Evolutionary conservation across 1,139 yeast genomes (phyloP).

Genomic region (Kluyveromyces sp.): DNA sequence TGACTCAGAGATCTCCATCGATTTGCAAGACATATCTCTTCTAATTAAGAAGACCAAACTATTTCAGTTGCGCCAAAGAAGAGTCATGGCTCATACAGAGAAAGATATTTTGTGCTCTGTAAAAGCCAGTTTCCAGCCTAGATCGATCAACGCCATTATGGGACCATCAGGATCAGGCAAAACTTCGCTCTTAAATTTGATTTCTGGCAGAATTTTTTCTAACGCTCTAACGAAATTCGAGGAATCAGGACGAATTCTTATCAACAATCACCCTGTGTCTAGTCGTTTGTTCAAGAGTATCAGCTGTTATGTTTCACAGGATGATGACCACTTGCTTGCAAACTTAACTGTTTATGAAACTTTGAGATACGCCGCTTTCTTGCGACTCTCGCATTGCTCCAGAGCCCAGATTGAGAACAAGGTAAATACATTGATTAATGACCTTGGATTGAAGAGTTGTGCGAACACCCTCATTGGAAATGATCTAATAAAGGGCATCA

Average conservation of each 20-base stretch:
- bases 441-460: slow-evolving; percentile 70
- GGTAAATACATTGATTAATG: slow-evolving; percentile 52
- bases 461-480: slow-evolving; percentile 72
- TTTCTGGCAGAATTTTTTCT: slow-evolving; percentile 57
- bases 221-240: slow-evolving; percentile 35
- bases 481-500: slow-evolving; percentile 65
- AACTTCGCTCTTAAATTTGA: slow-evolving; percentile 59
- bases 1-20: slow-evolving; percentile 13
- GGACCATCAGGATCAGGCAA: slow-evolving; percentile 91
- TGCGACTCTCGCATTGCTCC: slow-evolving; percentile 43
- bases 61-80: slow-evolving; percentile 11
- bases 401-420: slow-evolving; percentile 30
- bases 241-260: slow-evolving; percentile 37
- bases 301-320: slow-evolving; percentile 74
- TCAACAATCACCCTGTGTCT: slow-evolving; percentile 40
- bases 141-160: slow-evolving; percentile 73
- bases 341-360: slow-evolving; percentile 75
- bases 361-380: slow-evolving; percentile 58
- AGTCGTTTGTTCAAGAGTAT: slow-evolving; percentile 42
- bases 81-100: slow-evolving; percentile 12
- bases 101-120: slow-evolving; percentile 44
- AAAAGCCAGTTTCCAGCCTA: slow-evolving; percentile 52
- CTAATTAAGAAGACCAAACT: slow-evolving; percentile 14
- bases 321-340: slow-evolving; percentile 64
- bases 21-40: slow-evolving; percentile 16